phyloP scores from a whole-genome alignment of 305 asterid species.

The Rubia balearica region DNA sequence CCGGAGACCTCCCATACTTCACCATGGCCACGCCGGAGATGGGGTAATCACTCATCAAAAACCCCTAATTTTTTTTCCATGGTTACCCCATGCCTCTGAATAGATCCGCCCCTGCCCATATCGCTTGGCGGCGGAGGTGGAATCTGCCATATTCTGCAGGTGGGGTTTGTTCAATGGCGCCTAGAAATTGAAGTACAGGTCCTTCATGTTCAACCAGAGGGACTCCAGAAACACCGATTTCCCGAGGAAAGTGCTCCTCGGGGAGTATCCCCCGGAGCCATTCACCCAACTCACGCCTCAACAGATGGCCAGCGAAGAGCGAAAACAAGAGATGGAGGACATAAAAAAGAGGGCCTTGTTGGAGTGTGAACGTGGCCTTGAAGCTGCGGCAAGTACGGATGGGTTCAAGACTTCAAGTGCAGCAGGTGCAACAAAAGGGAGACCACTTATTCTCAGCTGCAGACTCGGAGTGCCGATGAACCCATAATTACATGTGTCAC shows the following conservation, averaged over 20 bases:
- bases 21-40: too few species aligned
- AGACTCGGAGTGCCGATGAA: constrained; percentile 88
- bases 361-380: constrained; percentile 54
- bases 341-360: constrained; percentile 68
- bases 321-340: constrained; percentile 56
- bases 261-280: constrained; percentile 40
- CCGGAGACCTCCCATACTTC: too few species aligned
- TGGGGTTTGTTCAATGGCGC: constrained; percentile 76
- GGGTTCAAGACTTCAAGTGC: constrained; percentile 68
- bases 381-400: constrained; percentile 66
- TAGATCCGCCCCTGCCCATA: too few species aligned
- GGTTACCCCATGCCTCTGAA: too few species aligned
- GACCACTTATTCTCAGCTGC: constrained; percentile 68
- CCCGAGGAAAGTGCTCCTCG: constrained; percentile 59
- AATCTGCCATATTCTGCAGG: constrained; percentile 66
- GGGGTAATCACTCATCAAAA: too few species aligned
- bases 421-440: constrained; percentile 59
- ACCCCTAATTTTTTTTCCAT: too few species aligned
- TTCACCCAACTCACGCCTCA: constrained; percentile 52
- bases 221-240: constrained; percentile 80
- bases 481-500: constrained; percentile 84
- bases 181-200: constrained; percentile 74
- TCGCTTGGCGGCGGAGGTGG: constrained; percentile 65
- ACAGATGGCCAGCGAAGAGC: constrained; percentile 83
- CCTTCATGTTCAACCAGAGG: constrained; percentile 70